Evolutionary conservation across 225 moss, liverwort and hornwort species (phyloP).

Genomic region (Pseudoscleropodium purum): DNA sequence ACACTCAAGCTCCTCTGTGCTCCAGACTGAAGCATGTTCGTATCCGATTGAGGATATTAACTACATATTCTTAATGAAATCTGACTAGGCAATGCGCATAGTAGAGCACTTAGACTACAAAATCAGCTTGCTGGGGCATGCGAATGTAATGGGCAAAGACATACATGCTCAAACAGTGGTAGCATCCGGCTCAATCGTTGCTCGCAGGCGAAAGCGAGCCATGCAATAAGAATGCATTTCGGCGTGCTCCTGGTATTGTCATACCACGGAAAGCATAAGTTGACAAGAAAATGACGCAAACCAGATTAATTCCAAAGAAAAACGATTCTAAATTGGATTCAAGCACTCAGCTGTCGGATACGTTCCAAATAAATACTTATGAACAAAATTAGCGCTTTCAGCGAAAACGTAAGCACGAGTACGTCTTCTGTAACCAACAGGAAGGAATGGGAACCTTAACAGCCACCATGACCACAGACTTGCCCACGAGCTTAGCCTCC

Average conservation of each 20-base stretch:
- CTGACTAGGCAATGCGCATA: background rate
- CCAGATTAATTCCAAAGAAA: background rate
- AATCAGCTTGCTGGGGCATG: background rate
- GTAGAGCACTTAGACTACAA: background rate
- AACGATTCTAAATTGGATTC: background rate
- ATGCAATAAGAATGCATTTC: slow-evolving; percentile 64
- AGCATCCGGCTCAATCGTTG: slow-evolving; percentile 45
- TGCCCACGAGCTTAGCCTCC: slow-evolving; percentile 49
- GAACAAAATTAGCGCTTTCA: background rate
- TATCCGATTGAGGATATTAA: background rate
- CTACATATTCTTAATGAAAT: background rate
- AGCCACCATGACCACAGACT: slow-evolving; percentile 50
- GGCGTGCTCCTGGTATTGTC: slow-evolving; percentile 49
- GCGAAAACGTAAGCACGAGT: background rate
- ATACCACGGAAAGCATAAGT: background rate
- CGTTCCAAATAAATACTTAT: background rate
- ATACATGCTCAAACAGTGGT: slow-evolving; percentile 7
- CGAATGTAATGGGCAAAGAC: background rate
- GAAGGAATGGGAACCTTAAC: slow-evolving; percentile 37
- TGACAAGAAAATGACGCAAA: background rate
- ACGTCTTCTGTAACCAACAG: background rate
- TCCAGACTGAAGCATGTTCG: background rate
- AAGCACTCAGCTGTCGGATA: background rate
- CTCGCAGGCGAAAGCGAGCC: slow-evolving; percentile 42
- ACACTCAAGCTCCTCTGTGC: slow-evolving; percentile 3